phyloP scores from a whole-genome alignment of 2,329 filamentous ascomycete species.

The Colletotrichum musae region DNA sequence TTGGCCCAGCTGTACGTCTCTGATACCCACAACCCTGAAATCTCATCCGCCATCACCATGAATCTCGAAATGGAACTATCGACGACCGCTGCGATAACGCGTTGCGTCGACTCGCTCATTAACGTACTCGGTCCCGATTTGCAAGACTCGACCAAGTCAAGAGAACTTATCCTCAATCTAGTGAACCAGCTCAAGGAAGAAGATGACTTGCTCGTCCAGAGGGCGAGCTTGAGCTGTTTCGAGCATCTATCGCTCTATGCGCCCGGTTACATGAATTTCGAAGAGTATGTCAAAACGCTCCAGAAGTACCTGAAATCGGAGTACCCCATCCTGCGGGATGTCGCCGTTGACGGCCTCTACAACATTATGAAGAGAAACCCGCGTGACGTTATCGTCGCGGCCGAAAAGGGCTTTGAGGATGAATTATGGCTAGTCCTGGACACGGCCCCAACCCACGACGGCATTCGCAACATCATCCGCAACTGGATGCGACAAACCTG shows the following conservation, averaged over 20 bases:
- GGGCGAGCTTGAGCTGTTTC: conserved; percentile 84
- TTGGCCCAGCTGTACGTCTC: conserved; percentile 92
- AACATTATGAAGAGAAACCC: conserved; percentile 96
- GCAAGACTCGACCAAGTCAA: conserved; percentile 91
- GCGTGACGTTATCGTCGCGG: conserved; percentile 82
- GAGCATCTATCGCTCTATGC: conserved; percentile 96
- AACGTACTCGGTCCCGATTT: conserved; percentile 96
- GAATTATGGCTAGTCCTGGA: conserved; percentile 94
- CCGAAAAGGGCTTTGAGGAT: conserved; percentile 86
- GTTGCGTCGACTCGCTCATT: conserved; percentile 94
- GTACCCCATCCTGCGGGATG: conserved; percentile 79
- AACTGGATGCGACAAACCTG: conserved; percentile 97
- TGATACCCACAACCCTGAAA: conserved; percentile 91
- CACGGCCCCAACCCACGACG: conserved; percentile 79
- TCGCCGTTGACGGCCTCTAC: conserved; percentile 89
- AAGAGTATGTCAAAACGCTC: conserved; percentile 84
- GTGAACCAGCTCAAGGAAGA: conserved; percentile 85
- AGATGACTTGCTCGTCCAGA: conserved; percentile 74
- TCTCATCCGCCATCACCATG: conserved; percentile 83
- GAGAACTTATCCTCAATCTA: conserved; percentile 90
- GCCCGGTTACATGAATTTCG: conserved; percentile 87
- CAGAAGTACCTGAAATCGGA: conserved; percentile 83
- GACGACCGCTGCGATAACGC: conserved; percentile 85
- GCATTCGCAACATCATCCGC: conserved; percentile 87
- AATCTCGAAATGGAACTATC: conserved; percentile 91